A percentile compares a stretch with the other conserved stretches of the same genome.
Conservation (phyloP, 2,329 filamentous ascomycete genomes). For the Sordariomycetes sp. region DNA sequence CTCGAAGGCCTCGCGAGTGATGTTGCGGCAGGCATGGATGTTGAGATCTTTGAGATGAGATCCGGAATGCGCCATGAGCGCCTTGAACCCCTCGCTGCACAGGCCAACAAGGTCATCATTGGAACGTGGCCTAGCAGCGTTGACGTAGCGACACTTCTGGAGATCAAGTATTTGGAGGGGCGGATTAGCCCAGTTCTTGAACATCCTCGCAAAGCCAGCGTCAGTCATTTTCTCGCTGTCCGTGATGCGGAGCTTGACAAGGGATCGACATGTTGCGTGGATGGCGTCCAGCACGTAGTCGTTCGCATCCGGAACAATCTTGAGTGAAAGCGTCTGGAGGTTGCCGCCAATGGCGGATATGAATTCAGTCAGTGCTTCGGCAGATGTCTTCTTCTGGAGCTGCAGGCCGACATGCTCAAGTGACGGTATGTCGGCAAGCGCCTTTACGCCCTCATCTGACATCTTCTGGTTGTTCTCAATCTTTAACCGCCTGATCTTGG, state of each 20-base stretch:
- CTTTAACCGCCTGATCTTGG: conserved; percentile 66
- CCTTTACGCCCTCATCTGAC: conserved; percentile 53
- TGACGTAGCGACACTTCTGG: conserved; percentile 67
- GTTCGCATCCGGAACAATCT: conserved; percentile 56
- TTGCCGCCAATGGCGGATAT: conserved; percentile 52
- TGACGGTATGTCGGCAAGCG: conserved; percentile 50
- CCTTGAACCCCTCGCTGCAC: conserved; percentile 65
- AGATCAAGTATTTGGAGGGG: conserved; percentile 65
- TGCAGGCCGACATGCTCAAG: conserved; percentile 72
- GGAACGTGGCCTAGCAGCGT: conserved; percentile 59
- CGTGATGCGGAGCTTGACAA: conserved; percentile 73
- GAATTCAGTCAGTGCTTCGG: conserved; percentile 50
- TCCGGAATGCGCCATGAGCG: conserved; percentile 79
- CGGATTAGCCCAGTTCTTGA: conserved; percentile 67
- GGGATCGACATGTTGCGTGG: conserved; percentile 55
- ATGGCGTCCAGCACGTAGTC: conserved; percentile 63
- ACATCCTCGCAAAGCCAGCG: conserved; percentile 61
- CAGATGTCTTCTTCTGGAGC: conserved; percentile 46
- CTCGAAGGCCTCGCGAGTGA: conserved; percentile 62
- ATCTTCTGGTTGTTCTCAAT: conserved; percentile 72
- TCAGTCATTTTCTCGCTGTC: conserved; percentile 72
- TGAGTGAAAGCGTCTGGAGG: conserved; percentile 71
- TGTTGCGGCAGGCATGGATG: conserved; percentile 77
- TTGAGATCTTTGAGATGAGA: conserved; percentile 56
- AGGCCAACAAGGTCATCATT: conserved; percentile 62